Evolutionary conservation across 495 filamentous ascomycete species (phyloP).

Genomic region (Podospora anserina): DNA sequence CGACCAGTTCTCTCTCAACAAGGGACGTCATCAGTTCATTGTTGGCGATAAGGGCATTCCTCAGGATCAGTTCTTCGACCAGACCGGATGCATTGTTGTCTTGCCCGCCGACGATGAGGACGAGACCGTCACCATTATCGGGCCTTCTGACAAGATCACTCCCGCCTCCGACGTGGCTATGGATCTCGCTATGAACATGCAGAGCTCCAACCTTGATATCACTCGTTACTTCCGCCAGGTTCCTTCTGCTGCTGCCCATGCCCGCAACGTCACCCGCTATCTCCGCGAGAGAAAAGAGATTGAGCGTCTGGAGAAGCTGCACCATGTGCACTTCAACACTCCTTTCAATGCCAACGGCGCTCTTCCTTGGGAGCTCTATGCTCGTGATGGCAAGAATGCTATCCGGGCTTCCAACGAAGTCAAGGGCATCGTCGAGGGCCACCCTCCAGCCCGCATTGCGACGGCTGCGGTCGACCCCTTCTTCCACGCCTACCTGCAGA

Average conservation of each 20-base stretch:
- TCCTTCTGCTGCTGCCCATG: conserved; percentile 69
- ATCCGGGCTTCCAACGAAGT: conserved; percentile 79
- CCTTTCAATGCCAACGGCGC: conserved; percentile 59
- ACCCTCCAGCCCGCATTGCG: conserved; percentile 71
- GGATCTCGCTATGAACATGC: conserved; percentile 78
- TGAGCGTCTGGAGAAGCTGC: conserved; percentile 68
- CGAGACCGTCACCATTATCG: conserved; percentile 78
- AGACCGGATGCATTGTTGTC: conserved; percentile 87
- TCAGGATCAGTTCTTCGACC: conserved; percentile 77
- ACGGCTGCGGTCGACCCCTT: conserved; percentile 76
- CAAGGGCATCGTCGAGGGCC: conserved; percentile 70
- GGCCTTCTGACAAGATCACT: conserved; percentile 68
- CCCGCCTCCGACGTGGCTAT: conserved; percentile 72
- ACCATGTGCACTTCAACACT: conserved; percentile 77
- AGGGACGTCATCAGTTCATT: conserved; percentile 85
- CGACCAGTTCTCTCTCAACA: conserved; percentile 70
- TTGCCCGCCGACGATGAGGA: conserved; percentile 71
- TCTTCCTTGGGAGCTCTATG: conserved; percentile 81
- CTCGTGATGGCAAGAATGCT: conserved; percentile 76
- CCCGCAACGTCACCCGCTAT: conserved; percentile 80
- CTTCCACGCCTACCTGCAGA: conserved; percentile 74
- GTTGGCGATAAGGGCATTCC: conserved; percentile 74
- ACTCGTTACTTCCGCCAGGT: conserved; percentile 70
- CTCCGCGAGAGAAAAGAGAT: conserved; percentile 72
- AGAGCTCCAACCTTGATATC: conserved; percentile 72